These are phyloP conservation scores for Marsdenia floribunda DNA, from an alignment of 257 asterid genomes.

Conservation along the genomic window DNA sequence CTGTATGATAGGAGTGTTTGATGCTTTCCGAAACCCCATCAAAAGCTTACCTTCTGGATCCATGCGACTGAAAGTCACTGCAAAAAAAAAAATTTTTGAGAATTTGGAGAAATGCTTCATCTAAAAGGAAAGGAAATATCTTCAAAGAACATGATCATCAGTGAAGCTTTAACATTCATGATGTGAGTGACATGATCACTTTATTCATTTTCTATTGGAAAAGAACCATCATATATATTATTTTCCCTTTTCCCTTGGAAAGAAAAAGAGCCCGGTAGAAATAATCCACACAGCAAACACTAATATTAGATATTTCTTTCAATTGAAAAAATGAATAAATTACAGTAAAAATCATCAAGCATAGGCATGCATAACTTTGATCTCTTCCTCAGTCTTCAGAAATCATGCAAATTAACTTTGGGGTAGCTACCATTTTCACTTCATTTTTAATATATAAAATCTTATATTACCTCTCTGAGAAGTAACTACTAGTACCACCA, in stretches of 20 bases:
- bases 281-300: neutral
- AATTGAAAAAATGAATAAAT: neutral
- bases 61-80: slow-evolving; percentile 98
- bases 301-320: neutral
- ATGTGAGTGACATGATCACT: neutral
- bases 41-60: slow-evolving; percentile 94
- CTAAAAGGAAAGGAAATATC: neutral
- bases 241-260: neutral
- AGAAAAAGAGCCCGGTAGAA: neutral
- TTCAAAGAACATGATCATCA: neutral
- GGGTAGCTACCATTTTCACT: neutral
- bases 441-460: neutral
- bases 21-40: slow-evolving; percentile 96
- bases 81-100: slow-evolving; percentile 24
- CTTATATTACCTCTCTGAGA: neutral
- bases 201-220: neutral
- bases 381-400: slow-evolving; percentile 1
- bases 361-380: neutral
- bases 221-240: neutral
- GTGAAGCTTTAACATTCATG: neutral
- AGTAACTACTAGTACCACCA: neutral
- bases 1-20: slow-evolving; percentile 43
- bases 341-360: neutral
- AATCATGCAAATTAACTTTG: neutral
- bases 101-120: slow-evolving; percentile 9